These are phyloP conservation scores for Tilletia caries DNA, from an alignment of 1,284 basidiomycete species.

Conservation along the genomic window DNA sequence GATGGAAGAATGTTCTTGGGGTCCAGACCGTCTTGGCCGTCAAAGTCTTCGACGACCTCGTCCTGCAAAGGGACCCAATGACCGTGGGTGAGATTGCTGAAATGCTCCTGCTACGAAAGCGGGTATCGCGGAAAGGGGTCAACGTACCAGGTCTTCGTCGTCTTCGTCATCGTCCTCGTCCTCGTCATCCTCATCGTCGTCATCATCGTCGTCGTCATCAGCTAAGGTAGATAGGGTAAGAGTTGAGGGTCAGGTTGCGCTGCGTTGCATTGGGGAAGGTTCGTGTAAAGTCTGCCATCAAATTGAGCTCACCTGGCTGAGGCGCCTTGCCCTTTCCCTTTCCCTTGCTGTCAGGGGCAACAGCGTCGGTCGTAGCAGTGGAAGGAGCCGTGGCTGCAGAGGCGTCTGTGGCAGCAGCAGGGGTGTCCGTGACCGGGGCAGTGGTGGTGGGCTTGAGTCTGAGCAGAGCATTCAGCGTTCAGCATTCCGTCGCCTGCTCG, in stretches of 20 bases:
- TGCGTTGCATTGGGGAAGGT: not conserved
- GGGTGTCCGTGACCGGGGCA: not conserved
- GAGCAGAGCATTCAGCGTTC: not conserved
- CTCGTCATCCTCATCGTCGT: conserved; percentile 1
- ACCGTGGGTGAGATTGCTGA: not conserved
- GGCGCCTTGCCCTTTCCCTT: conserved; percentile 11
- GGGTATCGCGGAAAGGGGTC: not conserved
- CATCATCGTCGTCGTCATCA: not conserved
- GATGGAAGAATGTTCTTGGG: conserved; percentile 7
- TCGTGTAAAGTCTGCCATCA: no score
- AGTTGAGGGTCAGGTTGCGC: not conserved
- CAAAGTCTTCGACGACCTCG: conserved; percentile 11
- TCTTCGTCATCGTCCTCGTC: conserved; percentile 10
- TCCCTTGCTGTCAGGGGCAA: not conserved
- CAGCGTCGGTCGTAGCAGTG: not conserved
- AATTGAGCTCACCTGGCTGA: not conserved
- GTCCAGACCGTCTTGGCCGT: conserved; percentile 7
- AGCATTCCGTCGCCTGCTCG: not conserved
- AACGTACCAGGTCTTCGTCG: conserved; percentile 7
- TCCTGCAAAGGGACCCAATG: not conserved
- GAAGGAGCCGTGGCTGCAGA: not conserved
- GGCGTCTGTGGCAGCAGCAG: not conserved
- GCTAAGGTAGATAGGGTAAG: not conserved
- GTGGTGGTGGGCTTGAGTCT: conserved; percentile 3
- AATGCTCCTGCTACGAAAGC: not conserved